phyloP scores from a whole-genome alignment of 2,329 filamentous ascomycete genomes.

The Metarhizium brunneum region DNA sequence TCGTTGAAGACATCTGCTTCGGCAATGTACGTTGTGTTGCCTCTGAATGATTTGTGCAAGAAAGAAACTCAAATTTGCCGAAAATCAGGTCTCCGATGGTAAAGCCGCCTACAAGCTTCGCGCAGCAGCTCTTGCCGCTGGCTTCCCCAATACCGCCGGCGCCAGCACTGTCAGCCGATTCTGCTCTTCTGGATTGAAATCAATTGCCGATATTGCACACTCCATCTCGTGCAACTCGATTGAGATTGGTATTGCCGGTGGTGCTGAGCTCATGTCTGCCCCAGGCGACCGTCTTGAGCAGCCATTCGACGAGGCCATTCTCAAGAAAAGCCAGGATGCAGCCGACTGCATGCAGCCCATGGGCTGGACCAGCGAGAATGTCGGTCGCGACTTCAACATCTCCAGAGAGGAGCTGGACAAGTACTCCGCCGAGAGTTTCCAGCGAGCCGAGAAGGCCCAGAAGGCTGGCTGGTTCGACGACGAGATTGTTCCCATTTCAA shows the following conservation, averaged over 20 bases:
- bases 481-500: slow-evolving; percentile 84
- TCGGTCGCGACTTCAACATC: slow-evolving; percentile 83
- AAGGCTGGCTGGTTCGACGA: slow-evolving; percentile 87
- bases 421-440: slow-evolving; percentile 81
- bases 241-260: slow-evolving; percentile 77
- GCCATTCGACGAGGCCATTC: slow-evolving; percentile 70
- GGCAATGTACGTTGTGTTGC: slow-evolving; percentile 59
- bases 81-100: slow-evolving; percentile 60
- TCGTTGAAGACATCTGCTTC: slow-evolving; percentile 84
- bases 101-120: slow-evolving; percentile 89
- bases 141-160: slow-evolving; percentile 82
- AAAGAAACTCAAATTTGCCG: background rate
- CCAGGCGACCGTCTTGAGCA: slow-evolving; percentile 60
- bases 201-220: slow-evolving; percentile 88
- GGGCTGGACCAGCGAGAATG: slow-evolving; percentile 97
- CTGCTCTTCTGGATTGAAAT: slow-evolving; percentile 94
- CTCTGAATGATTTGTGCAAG: background rate
- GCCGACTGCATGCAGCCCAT: slow-evolving; percentile 87
- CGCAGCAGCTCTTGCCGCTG: slow-evolving; percentile 79
- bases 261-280: slow-evolving; percentile 79
- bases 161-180: slow-evolving; percentile 86
- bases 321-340: slow-evolving; percentile 63
- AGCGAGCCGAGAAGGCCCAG: slow-evolving; percentile 79
- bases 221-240: slow-evolving; percentile 74
- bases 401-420: slow-evolving; percentile 70